Evolutionary conservation across 768 basidiomycete species (phyloP).

Genomic region (Trametes maxima): DNA sequence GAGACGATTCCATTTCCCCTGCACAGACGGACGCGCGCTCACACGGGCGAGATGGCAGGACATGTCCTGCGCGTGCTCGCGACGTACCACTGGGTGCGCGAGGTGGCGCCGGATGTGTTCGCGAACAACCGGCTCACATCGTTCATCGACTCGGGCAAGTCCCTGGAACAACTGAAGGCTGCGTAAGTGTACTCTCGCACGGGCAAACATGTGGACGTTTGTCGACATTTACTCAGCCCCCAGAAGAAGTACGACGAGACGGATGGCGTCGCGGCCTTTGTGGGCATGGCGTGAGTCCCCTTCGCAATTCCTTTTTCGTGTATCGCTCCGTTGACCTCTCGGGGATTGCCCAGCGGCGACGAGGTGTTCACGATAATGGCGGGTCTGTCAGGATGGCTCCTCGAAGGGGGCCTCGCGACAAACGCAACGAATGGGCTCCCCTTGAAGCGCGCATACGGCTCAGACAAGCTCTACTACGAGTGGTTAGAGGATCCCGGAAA

Average conservation of each 20-base stretch:
- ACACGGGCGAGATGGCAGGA: too few species aligned
- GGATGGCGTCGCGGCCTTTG: conserved; percentile 66
- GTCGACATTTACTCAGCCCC: conserved; percentile 41
- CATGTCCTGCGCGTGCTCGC: conserved; percentile 75
- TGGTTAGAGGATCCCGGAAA: conserved; percentile 67
- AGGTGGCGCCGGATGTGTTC: conserved; percentile 72
- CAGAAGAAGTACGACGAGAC: conserved; percentile 66
- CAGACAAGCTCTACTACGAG: conserved; percentile 51
- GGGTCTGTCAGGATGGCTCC: conserved; percentile 9
- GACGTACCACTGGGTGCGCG: conserved; percentile 72
- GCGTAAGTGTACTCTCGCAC: neutral
- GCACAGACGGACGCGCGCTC: too few species aligned
- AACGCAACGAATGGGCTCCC: conserved; percentile 35
- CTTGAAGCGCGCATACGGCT: conserved; percentile 63
- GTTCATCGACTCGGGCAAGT: conserved; percentile 66
- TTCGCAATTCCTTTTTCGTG: neutral
- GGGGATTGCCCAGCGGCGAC: neutral
- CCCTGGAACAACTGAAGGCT: conserved; percentile 5
- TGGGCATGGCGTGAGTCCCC: conserved; percentile 59
- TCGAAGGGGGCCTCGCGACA: neutral
- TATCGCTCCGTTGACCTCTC: neutral
- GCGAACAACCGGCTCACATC: conserved; percentile 69
- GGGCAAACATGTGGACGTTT: too few species aligned
- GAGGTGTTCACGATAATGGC: conserved; percentile 14
- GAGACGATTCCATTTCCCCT: too few species aligned